Evolutionary conservation across 805 yeast species (phyloP), one percentile per base, ranked within the genome.

Genomic region (Pichia scutulata): DNA sequence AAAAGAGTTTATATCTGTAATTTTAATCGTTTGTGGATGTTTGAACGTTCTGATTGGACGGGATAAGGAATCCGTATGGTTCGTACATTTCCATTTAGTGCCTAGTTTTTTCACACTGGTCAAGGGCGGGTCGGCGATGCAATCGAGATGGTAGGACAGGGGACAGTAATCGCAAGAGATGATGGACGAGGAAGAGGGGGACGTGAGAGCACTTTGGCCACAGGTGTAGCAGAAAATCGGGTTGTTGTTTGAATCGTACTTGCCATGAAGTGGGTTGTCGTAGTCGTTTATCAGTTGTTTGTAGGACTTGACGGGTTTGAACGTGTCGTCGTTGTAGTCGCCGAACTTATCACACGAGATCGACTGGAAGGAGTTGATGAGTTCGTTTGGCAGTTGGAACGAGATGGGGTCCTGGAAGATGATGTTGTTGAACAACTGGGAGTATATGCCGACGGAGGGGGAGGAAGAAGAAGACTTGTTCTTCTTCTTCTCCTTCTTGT

Each of bases 21-120:
- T 83, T 50, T 83, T 86, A 8, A 81, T 62, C 23, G 75, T 67
- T 5, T 73, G 66, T 43, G 79, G 79, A 55, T 74, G 77, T 56
- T 73, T 76, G 56, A 77, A 72, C 60, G 75, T 71, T 47, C 89
- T 68, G 50, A 73, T 68, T 14, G 71, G 57, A 28, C 73, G 73
- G n/a, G 74, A 55, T 16, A 78, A 64, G 41, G 67, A 71, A 44
- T 77, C 85, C 21, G 80, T 78, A 68, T 89, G 97, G 57, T 86
- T 84, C 2, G 97, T 98, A 66, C 96, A 93, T 69, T 79, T 82
- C 98, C 97, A 92, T 64, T 83, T 86, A 43, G 74, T 73, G 2
- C 93, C 95, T 42, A 86, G 63, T 40, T 84, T 81, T 59, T 88
- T 87, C 19, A 84, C 78, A 7, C 84, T 72, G 16, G 87, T 74